These are phyloP conservation scores for Lactarius hatsudake DNA, from an alignment of 768 basidiomycete genomes.

Conservation along the genomic window DNA sequence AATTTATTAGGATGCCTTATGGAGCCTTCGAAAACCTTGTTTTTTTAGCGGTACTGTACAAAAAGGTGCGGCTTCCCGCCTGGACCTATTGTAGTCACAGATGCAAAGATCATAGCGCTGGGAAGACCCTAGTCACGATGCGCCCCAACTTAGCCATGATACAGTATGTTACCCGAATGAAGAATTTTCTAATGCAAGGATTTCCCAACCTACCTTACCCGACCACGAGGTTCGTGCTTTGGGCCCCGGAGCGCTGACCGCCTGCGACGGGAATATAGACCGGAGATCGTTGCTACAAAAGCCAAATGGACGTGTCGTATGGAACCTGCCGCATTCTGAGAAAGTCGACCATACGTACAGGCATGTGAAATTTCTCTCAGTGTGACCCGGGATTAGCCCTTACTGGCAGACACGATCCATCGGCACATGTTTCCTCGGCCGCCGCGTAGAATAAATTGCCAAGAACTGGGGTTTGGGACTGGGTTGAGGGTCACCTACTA, in stretches of 20 bases:
- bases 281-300: not conserved
- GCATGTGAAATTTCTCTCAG: constrained; percentile 8
- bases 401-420: not conserved
- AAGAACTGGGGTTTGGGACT: not conserved
- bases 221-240: not conserved
- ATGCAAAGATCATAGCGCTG: not conserved
- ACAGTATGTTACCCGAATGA: no score
- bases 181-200: not conserved
- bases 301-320: not conserved
- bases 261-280: not conserved
- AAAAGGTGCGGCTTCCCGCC: not conserved
- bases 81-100: not conserved
- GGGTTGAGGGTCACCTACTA: not conserved
- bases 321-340: not conserved
- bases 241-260: not conserved
- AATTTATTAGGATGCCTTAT: constrained; percentile 9
- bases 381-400: constrained; percentile 1
- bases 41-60: not conserved
- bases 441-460: not conserved
- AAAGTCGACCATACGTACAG: not conserved
- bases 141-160: not conserved
- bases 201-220: not conserved
- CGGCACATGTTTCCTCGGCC: constrained; percentile 2
- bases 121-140: not conserved
- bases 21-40: constrained; percentile 7